These are phyloP conservation scores for Hanseniaspora meyeri DNA, from an alignment of 805 yeast genomes.

Conservation along the genomic window DNA sequence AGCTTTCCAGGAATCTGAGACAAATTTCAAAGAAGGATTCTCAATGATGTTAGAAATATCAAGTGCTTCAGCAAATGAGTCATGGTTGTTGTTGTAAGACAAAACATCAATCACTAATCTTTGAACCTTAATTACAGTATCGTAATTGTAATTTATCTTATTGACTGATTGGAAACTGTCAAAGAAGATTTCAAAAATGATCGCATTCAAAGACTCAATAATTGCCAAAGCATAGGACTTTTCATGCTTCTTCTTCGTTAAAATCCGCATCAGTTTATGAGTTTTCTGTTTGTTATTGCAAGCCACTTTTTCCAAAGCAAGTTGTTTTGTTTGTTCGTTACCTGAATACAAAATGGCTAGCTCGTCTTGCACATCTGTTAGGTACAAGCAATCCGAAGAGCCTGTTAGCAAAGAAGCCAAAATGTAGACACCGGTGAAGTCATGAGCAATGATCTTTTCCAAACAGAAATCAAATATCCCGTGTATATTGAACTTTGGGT, in stretches of 20 bases:
- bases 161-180: constrained; percentile 1
- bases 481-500: constrained; percentile 42
- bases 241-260: background rate
- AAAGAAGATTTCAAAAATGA: background rate
- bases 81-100: too few relatives aligned
- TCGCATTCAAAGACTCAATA: background rate
- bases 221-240: background rate
- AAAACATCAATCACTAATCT: constrained; percentile 1
- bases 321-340: background rate
- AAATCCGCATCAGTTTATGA: background rate
- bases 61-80: background rate
- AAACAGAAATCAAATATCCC: constrained; percentile 51
- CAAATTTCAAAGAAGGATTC: background rate
- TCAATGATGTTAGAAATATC: background rate
- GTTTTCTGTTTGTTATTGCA: background rate
- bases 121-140: background rate
- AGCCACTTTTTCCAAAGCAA: background rate
- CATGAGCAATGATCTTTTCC: constrained; percentile 50
- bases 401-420: constrained; percentile 37
- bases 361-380: constrained; percentile 2
- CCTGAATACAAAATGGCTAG: constrained; percentile 1
- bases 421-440: constrained; percentile 48
- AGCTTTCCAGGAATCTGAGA: background rate
- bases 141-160: background rate
- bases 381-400: background rate